Conservation (phyloP, 1,284 basidiomycete species). For the Ustilago esculenta region DNA sequence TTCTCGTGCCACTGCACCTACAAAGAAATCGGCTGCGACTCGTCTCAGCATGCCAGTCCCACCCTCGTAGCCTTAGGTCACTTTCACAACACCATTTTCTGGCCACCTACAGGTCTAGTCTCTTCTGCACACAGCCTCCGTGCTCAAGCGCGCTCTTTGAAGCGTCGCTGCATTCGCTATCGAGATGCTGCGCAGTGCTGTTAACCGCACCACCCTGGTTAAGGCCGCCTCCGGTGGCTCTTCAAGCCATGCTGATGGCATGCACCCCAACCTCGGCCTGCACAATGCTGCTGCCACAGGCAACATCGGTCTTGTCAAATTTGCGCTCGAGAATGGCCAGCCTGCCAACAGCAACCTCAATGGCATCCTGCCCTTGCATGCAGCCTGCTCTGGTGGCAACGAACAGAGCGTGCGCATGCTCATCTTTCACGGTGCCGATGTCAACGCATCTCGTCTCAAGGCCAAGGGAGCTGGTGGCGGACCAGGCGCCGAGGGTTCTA, state of each 20-base stretch:
- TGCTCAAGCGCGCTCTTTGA: background rate
- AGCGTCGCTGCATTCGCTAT: background rate
- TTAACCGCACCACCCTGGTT: constrained; percentile 43
- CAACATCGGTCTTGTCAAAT: constrained; percentile 62
- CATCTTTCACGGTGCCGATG: constrained; percentile 60
- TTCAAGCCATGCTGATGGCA: constrained; percentile 18
- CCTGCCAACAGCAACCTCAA: constrained; percentile 55
- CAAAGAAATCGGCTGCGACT: background rate
- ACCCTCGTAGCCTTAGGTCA: constrained; percentile 1
- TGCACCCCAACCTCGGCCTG: constrained; percentile 56
- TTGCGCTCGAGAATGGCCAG: constrained; percentile 63
- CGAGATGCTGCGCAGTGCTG: constrained; percentile 41
- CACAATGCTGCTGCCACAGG: constrained; percentile 61
- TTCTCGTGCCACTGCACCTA: background rate
- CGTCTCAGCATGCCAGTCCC: constrained; percentile 10
- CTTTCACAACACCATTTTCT: background rate
- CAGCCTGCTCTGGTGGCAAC: constrained; percentile 59
- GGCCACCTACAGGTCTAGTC: background rate
- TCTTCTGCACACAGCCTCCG: background rate
- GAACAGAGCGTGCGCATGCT: constrained; percentile 54
- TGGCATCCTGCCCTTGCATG: constrained; percentile 62
- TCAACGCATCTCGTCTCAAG: constrained; percentile 50
- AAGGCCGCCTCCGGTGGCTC: constrained; percentile 29
- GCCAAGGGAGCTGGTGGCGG: constrained; percentile 30
- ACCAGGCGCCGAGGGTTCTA: constrained; percentile 60